Conservation (phyloP, 2,329 filamentous ascomycete genomes). For the Xylariaceae sp. region DNA sequence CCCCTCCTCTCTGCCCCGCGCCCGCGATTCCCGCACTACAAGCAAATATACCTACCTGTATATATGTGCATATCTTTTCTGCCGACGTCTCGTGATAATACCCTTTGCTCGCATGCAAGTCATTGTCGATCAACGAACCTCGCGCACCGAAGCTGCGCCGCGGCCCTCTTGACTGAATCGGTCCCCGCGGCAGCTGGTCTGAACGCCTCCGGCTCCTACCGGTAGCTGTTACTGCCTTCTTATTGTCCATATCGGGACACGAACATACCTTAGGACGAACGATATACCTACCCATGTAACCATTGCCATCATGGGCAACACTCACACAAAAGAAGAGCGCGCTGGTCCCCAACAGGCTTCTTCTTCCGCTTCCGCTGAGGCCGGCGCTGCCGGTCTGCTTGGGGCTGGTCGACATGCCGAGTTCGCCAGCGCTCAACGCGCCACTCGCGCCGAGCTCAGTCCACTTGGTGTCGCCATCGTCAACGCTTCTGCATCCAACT, state of each 20-base stretch:
- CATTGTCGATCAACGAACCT: slow-evolving; percentile 1
- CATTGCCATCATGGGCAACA: slow-evolving; percentile 14
- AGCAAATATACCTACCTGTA: background rate
- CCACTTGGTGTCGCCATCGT: slow-evolving; percentile 40
- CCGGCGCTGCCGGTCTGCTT: slow-evolving; percentile 3
- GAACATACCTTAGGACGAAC: background rate
- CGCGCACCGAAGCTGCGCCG: slow-evolving; percentile 5
- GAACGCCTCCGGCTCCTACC: background rate
- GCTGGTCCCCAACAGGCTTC: slow-evolving; percentile 6
- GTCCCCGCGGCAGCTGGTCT: background rate
- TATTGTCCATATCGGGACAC: background rate
- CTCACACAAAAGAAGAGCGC: slow-evolving; percentile 18
- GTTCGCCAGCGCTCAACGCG: slow-evolving; percentile 22
- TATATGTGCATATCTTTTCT: background rate
- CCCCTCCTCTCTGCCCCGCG: background rate
- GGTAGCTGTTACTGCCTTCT: background rate
- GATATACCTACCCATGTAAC: background rate
- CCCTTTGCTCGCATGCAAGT: slow-evolving; percentile 9
- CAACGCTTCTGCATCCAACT: slow-evolving; percentile 36
- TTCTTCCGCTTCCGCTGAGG: slow-evolving; percentile 4
- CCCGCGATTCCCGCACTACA: background rate
- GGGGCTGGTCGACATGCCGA: slow-evolving; percentile 13
- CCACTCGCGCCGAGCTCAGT: slow-evolving; percentile 42
- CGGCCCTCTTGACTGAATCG: background rate
- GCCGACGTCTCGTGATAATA: background rate